Base-by-base conservation (phyloP, 2,329 filamentous ascomycete species). In the Pseudocercospora cruenta region DNA sequence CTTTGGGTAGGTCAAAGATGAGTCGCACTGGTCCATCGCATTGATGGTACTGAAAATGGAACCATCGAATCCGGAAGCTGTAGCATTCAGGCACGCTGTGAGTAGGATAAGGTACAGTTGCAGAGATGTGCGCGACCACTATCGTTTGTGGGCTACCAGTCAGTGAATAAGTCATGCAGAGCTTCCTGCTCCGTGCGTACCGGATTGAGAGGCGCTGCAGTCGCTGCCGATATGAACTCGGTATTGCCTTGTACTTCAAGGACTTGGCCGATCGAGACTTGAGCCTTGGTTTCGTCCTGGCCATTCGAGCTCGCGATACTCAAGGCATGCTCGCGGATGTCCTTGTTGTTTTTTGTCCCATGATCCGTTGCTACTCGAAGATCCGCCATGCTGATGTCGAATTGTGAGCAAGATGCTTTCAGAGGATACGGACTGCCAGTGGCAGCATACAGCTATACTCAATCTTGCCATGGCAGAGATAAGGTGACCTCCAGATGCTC, bases 161-260 rank as follows among this genome's bases (percentile, higher is more conserved):
- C 24, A 54, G 51, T 28, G 5, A 26, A 31, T 54, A 8, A 14
- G 2, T 24, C 7, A 8, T 9, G 14, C 1, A 31, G 21, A 54
- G 9, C 1, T 21, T 10, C 8, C 4, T 24, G 21, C 10, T 12
- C 19, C 24, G 49, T 16, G 24, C 51, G 16, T 54, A 54, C 51
- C 5, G 64, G 55, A 47, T 66, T 55, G 14, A 66, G 55, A 21
- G 64, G 64, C 6, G 64, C 60, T 57, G 55, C 60, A 8, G 60
- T 63, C 14, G 55, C 54, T 21, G 64, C 64, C 51, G 49, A 45
- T 33, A 66, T 51, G 55, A 63, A 66, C 1, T 58, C 64, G 21
- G 60, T 57, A 36, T 66, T 66, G 53, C 64, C 64, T 57, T 63
- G 64, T 2, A 66, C 60, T 60, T 66, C 64, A 36, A 66, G 58